Base-by-base conservation (phyloP, 371 early-diverging fungal species). In the Syncephalastrum contaminatum region DNA sequence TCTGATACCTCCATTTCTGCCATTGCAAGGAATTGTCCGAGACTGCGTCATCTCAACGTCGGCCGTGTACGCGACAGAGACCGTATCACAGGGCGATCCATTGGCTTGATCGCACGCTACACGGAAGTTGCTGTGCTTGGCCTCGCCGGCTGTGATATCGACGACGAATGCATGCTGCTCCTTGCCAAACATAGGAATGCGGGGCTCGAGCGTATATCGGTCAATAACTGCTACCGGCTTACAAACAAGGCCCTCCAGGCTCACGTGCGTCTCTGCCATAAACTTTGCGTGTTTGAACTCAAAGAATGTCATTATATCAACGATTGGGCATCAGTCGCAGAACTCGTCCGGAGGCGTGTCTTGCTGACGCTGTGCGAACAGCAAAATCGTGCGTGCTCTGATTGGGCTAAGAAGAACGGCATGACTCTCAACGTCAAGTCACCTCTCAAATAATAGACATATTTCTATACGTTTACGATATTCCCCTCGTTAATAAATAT, bases 241-340 rank as follows among this genome's bases (percentile, higher is more conserved):
- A 82, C 82, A 30, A 80, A 83, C 54, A 63, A 69, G 10, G 59
- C 81, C 2, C 47, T 84, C 36, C 73, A 69, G 22, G 73, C 79
- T 0, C 58, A 75, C 57, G 73, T 80, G 42, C 56, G 62, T 21
- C 53, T 75, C 43, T 84, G 83, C 46, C 76, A 72, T 1, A 73
- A 72, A 39, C 56, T 84, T 14, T 72, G 77, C 12, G 85, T 84
- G 1, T 79, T 84, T 63, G 83, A 82, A 63, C 80, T 84, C 67
- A 82, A 82, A 46, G 79, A 84, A 25, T 84, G 85, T 42, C 72
- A 75, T 50, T 57, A 64, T 48, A 62, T 79, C 14, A 57, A 71
- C 41, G 75, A 79, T 44, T 79, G 79, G 79, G 62, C 44, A 24
- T 48, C 67, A 4, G 68, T 79, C 0, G 72, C 69, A 10, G 62